Percentiles rank a stretch among this genome's conserved stretches.
Evolutionary conservation across 164 flowering plant species (phyloP).

Genomic region (Vitis rotundifolia): DNA sequence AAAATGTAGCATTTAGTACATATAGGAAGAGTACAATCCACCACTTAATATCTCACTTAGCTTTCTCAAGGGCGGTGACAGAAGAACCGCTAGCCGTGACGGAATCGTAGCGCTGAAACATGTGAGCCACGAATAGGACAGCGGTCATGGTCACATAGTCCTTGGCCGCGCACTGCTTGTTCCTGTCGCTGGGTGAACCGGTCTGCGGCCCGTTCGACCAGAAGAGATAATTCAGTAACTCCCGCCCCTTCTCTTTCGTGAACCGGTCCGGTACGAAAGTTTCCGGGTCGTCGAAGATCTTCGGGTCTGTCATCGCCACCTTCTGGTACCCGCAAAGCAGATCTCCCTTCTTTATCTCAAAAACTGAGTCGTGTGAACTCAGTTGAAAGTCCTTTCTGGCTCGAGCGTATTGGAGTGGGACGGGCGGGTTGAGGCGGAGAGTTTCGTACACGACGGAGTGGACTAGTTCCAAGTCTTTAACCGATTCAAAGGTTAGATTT

Average conservation of each 20-base stretch:
- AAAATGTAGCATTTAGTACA: too few relatives aligned
- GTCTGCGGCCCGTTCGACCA: constrained; percentile 96
- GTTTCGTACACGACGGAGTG: constrained; percentile 77
- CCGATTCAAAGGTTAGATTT: constrained; percentile 47
- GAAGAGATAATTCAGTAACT: constrained; percentile 60
- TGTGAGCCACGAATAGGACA: constrained; percentile 54
- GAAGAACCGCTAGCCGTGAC: constrained; percentile 29
- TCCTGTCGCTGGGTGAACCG: constrained; percentile 54
- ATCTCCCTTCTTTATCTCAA: constrained; percentile 73
- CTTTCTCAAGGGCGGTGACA: constrained; percentile 53
- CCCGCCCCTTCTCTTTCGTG: constrained; percentile 42
- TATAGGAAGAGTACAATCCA: neutral
- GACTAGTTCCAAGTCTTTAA: constrained; percentile 53
- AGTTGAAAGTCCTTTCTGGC: constrained; percentile 76
- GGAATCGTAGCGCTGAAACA: constrained; percentile 67
- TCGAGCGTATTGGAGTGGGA: constrained; percentile 62
- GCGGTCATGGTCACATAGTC: constrained; percentile 66
- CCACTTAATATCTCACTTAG: constrained; percentile 16
- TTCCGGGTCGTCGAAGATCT: constrained; percentile 67
- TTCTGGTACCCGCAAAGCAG: constrained; percentile 77
- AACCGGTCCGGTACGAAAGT: constrained; percentile 66
- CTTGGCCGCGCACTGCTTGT: constrained; percentile 86
- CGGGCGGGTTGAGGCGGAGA: constrained; percentile 76
- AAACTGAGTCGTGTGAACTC: constrained; percentile 58
- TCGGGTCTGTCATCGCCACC: constrained; percentile 70